Percentiles rank a stretch among this genome's conserved stretches.
Evolutionary conservation across 805 yeast species (phyloP).

Genomic region (Starmerella roubikii): DNA sequence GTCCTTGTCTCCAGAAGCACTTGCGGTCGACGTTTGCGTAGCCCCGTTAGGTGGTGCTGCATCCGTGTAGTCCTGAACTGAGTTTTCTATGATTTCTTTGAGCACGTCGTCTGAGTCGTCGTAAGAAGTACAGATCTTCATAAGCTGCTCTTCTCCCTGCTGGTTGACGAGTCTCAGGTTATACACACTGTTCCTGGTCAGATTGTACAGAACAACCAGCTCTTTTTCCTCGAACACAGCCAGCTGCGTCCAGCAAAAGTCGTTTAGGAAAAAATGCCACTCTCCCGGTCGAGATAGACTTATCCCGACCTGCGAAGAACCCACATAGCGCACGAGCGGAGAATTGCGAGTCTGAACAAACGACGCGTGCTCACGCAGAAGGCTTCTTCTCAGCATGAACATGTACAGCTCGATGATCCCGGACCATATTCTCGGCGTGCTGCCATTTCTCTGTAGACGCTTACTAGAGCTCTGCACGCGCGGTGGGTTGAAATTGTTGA

Average conservation of each 20-base stretch:
- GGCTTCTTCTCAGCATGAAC: background rate
- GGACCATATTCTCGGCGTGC: background rate
- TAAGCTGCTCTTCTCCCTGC: background rate
- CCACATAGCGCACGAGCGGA: constrained; percentile 2
- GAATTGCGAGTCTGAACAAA: background rate
- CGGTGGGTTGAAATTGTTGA: background rate
- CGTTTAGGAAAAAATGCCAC: constrained; percentile 2
- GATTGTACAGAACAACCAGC: constrained; percentile 7
- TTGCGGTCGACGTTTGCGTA: too few species aligned
- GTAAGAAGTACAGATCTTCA: constrained; percentile 3
- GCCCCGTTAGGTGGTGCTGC: background rate
- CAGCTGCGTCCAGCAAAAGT: constrained; percentile 11
- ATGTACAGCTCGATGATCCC: background rate
- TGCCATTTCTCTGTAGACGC: background rate
- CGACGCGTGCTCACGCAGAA: too few species aligned
- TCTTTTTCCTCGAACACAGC: constrained; percentile 2
- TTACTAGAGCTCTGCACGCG: background rate
- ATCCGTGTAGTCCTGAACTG: background rate
- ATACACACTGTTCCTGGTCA: constrained; percentile 5
- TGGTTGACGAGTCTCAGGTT: background rate
- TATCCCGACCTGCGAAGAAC: constrained; percentile 5
- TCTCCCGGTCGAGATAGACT: background rate
- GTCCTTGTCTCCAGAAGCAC: too few species aligned
- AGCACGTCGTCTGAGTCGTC: background rate
- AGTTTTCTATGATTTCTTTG: background rate